These are phyloP conservation scores for Neurospora sublineolata DNA, from an alignment of 495 filamentous ascomycete genomes.

Conservation along the genomic window DNA sequence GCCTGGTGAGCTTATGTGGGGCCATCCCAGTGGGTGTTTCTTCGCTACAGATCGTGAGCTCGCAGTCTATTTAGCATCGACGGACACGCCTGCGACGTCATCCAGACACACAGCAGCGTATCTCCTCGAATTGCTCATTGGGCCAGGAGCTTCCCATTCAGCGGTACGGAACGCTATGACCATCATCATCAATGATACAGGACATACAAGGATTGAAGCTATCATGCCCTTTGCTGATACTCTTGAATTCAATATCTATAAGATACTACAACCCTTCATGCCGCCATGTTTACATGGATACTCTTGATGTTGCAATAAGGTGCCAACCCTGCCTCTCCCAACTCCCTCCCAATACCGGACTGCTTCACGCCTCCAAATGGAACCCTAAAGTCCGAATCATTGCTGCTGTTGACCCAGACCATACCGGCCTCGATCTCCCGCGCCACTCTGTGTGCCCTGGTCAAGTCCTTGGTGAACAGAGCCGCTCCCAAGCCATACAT, in stretches of 20 bases:
- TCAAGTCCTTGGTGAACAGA: constrained; percentile 73
- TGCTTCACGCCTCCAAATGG: constrained; percentile 94
- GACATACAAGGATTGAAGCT: not conserved
- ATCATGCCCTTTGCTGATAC: not conserved
- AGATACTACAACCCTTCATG: constrained; percentile 3
- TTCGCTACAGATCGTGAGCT: not conserved
- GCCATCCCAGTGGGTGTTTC: not conserved
- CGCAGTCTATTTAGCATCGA: not conserved
- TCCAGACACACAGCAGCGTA: not conserved
- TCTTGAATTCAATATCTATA: not conserved
- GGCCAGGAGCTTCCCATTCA: not conserved
- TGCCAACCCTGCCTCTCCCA: constrained; percentile 73
- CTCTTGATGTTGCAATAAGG: constrained; percentile 75
- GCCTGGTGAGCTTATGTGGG: not conserved
- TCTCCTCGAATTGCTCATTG: not conserved
- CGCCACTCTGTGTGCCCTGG: constrained; percentile 72
- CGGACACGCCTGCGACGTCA: not conserved
- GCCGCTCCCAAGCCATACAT: constrained; percentile 82
- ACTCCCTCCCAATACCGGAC: constrained; percentile 81
- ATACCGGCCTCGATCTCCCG: constrained; percentile 81
- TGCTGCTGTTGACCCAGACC: constrained; percentile 93
- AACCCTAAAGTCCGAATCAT: constrained; percentile 62
- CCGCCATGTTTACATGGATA: constrained; percentile 63
- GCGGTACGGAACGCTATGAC: not conserved
- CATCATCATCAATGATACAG: not conserved